Base-by-base conservation (phyloP, 768 basidiomycete species). In the Kwoniella heveanensis region DNA sequence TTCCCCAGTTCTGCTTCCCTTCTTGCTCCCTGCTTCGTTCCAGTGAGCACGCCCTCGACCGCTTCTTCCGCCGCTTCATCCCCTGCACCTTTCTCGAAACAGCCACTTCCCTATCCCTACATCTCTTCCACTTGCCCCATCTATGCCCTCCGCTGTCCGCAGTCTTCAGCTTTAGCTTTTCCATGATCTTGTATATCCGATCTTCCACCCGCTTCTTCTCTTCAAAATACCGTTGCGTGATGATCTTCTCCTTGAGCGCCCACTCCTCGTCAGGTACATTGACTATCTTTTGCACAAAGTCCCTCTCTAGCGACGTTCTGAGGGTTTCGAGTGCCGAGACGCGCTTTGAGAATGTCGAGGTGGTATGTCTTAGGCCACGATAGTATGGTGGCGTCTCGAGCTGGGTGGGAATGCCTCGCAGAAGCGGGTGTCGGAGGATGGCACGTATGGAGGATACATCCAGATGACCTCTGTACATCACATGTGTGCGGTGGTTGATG, bases 341-440 rank as follows among this genome's bases (percentile, higher is more conserved):
- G 8, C 36, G 27, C 13, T 10, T 26, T 9, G 57, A 47, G 22
- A 9, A 22, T 24, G 22, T 29, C 17, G 52, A 56, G n/a, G 25
- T 19, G 26, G 22, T 55, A 32, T n/a, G 36, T 27, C 60, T 29
- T 44, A 54, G 44, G 9, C 47, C 30, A 22, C 59, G 60, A 30
- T 26, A 24, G 36, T 65, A 62, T 9, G 8, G 2, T 5, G 67
- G 67, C 17, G 60, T 65, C 27, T 68, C 67, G 24, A 68, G 48
- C 8, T 65, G 25, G 52, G 32, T 51, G 1, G 67, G 67, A 27
- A 65, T 36, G 1, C 29, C 21, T 9, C 25, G 39, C 10, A 68
- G 53, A 10, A 51, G 12, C 6, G 62, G 63, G 21, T 64, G 54
- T 19, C 49, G 54, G 24, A 68, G 60, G n/a, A 68, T 65, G 0